Conservation (phyloP, 768 basidiomycete species). For the Gloeophyllum trabeum region DNA sequence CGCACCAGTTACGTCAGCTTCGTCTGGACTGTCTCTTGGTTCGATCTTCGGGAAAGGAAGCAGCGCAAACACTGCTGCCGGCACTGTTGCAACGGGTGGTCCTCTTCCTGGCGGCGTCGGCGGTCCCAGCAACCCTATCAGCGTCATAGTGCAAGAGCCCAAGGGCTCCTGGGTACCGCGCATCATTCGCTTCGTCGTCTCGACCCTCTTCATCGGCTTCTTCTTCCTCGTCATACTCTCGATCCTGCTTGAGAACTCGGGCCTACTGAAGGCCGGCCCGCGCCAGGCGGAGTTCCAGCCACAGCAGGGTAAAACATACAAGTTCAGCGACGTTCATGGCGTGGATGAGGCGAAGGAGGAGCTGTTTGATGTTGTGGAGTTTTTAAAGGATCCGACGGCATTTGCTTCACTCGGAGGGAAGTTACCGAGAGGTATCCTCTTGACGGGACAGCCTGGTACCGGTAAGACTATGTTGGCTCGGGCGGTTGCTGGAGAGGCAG, state of each 20-base stretch:
- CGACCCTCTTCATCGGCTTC: constrained; percentile 47
- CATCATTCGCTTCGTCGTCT: constrained; percentile 49
- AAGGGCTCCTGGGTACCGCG: constrained; percentile 59
- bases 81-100: constrained; percentile 32
- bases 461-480: constrained; percentile 98
- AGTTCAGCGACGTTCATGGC: constrained; percentile 93
- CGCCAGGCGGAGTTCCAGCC: constrained; percentile 79
- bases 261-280: constrained; percentile 82
- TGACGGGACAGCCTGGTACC: constrained; percentile 88
- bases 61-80: constrained; percentile 9
- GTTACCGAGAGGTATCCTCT: constrained; percentile 85
- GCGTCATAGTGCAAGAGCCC: constrained; percentile 74
- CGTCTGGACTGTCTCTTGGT: background rate
- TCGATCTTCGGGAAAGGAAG: constrained; percentile 1
- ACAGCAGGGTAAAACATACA: constrained; percentile 68
- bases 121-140: constrained; percentile 48
- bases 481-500: constrained; percentile 96
- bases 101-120: constrained; percentile 31
- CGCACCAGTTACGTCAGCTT: background rate
- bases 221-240: constrained; percentile 80
- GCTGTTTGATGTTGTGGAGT: constrained; percentile 89
- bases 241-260: constrained; percentile 87
- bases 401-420: constrained; percentile 91
- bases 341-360: constrained; percentile 96
- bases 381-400: constrained; percentile 84